Conservation (phyloP, 2,329 filamentous ascomycete genomes). For the Capronia americana region DNA sequence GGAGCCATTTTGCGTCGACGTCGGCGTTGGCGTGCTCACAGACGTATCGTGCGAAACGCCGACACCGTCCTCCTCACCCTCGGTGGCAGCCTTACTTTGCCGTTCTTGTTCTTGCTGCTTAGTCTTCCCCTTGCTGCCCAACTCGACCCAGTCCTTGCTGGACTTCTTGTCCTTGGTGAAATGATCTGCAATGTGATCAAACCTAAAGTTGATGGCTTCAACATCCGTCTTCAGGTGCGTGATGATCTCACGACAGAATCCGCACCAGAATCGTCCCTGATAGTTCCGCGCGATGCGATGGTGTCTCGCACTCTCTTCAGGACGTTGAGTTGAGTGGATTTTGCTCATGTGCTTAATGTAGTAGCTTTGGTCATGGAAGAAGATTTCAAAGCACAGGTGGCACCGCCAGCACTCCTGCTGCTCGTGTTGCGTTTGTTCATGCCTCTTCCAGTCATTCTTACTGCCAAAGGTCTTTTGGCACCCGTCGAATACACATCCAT, state of each 20-base stretch:
- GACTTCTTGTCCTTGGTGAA: slow-evolving; percentile 46
- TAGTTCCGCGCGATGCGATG: slow-evolving; percentile 70
- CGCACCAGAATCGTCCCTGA: slow-evolving; percentile 80
- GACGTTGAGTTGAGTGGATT: slow-evolving; percentile 6
- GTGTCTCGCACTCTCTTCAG: slow-evolving; percentile 49
- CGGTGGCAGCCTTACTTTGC: background rate
- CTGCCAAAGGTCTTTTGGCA: slow-evolving; percentile 83
- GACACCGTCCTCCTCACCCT: background rate
- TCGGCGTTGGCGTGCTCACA: slow-evolving; percentile 11
- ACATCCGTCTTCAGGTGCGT: slow-evolving; percentile 57
- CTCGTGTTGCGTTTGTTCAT: slow-evolving; percentile 81
- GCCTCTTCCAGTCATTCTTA: slow-evolving; percentile 93
- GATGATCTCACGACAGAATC: slow-evolving; percentile 72
- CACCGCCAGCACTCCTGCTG: slow-evolving; percentile 77
- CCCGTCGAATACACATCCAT: slow-evolving; percentile 74
- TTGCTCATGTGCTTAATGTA: slow-evolving; percentile 61
- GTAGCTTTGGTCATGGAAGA: slow-evolving; percentile 44
- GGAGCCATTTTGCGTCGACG: slow-evolving; percentile 10
- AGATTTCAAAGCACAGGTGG: slow-evolving; percentile 37
- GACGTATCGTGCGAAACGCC: background rate
- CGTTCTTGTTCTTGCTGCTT: slow-evolving; percentile 15
- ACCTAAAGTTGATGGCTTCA: slow-evolving; percentile 66
- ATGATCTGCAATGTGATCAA: slow-evolving; percentile 74
- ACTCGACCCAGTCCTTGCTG: slow-evolving; percentile 33
- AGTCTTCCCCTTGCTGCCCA: slow-evolving; percentile 28